Base-by-base conservation (phyloP, 371 early-diverging fungal genomes). In the Chytridium lagenaria region DNA sequence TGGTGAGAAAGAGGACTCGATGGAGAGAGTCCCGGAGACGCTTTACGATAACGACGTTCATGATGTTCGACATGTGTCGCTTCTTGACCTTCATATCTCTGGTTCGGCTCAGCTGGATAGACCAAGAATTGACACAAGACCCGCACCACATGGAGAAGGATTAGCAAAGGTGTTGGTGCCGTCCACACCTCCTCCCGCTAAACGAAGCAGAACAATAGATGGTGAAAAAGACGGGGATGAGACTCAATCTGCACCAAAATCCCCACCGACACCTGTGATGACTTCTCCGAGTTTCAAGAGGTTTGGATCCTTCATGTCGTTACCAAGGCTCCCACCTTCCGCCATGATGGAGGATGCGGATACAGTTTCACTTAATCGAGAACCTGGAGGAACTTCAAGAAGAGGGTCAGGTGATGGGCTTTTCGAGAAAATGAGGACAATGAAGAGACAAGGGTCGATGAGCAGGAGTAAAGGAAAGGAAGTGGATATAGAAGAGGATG, bases 11-110 rank as follows among this genome's bases (percentile, higher is more conserved):
- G 26, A 55, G 26, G 57, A 55, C 23, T n/a, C n/a, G 57, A 55
- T 61, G 61, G 36, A 61, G 55, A 61, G 61, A 23, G 23, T 61
- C 7, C 61, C 61, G 3, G 61, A 61, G 61, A 61, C 61, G 3
- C 61, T 33, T 7, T 31, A 37, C 19, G 61, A 61, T 34, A 37
- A 5, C 34, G 30, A 12, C 19, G n/a, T n/a, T n/a, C 19, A 7
- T 5, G 26, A 26, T 10, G 61, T 61, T 15, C 7, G 37, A 26
- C 37, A 31, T 7, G 61, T 61, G 34, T 31, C 31, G 7, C 36
- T 61, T 7, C 34, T 61, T 15, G 34, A 26, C 16, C 61, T 31
- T 61, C 31, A 61, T 61, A 23, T 5, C 16, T 16, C 16, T 12
- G 61, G 19, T 2, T 2, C 5, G 36, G 36, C 61, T 44, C 12